Conservation (phyloP, 2,329 filamentous ascomycete genomes). For the Trichothecium roseum region DNA sequence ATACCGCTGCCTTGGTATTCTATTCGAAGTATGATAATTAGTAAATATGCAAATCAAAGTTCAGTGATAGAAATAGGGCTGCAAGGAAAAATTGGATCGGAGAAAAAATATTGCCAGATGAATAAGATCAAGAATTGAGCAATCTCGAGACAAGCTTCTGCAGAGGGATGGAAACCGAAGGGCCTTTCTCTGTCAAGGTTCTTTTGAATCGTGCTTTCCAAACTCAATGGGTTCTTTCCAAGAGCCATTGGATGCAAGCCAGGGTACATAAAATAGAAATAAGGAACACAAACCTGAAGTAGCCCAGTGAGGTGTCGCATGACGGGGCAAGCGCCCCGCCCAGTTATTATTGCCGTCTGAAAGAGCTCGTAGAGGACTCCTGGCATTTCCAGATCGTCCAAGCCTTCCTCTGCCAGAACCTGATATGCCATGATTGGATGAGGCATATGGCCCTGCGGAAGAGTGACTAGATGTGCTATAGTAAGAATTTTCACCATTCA, state of each 20-base stretch:
- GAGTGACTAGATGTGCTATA: conserved; percentile 14
- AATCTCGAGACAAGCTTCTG: no score
- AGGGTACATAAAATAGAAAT: no score
- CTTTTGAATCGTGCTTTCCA: no score
- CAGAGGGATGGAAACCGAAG: no score
- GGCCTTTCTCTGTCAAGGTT: no score
- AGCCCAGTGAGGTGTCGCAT: conserved; percentile 32
- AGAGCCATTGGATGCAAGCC: no score
- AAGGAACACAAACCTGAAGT: conserved; percentile 31
- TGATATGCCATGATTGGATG: conserved; percentile 53
- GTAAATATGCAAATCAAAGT: background rate
- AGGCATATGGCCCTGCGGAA: conserved; percentile 39
- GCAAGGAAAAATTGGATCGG: background rate
- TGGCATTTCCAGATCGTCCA: conserved; percentile 53
- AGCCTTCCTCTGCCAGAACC: conserved; percentile 78
- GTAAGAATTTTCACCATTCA: conserved; percentile 13
- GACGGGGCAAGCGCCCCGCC: conserved; percentile 36
- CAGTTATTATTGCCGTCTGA: conserved; percentile 48
- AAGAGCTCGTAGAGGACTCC: conserved; percentile 51
- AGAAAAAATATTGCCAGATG: no score
- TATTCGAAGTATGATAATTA: background rate
- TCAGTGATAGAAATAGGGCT: background rate
- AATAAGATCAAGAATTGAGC: no score
- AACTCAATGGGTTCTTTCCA: no score
- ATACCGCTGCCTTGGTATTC: conserved; percentile 54